These are phyloP conservation scores for Aureoboletus auriporus DNA, from an alignment of 768 basidiomycete genomes.

Conservation along the genomic window DNA sequence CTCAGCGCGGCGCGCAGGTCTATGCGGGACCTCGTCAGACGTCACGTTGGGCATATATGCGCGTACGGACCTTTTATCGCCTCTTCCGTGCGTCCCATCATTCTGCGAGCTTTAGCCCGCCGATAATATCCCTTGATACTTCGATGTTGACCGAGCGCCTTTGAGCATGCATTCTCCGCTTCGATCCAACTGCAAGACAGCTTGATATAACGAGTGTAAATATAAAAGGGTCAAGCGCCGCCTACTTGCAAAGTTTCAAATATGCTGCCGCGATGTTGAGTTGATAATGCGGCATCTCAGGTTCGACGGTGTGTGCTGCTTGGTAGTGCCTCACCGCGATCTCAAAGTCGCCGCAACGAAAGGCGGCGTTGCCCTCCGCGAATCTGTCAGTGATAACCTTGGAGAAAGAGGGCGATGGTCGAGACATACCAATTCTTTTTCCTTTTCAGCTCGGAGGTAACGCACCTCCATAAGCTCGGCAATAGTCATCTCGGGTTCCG, in stretches of 20 bases:
- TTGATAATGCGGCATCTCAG: slow-evolving; percentile 72
- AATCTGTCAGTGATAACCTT: slow-evolving; percentile 4
- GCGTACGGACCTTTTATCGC: slow-evolving; percentile 51
- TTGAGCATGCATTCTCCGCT: slow-evolving; percentile 67
- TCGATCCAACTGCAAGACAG: slow-evolving; percentile 54
- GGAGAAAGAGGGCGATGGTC: neutral
- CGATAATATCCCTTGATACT: slow-evolving; percentile 70
- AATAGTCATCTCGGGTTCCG: slow-evolving; percentile 50
- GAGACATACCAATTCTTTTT: slow-evolving; percentile 59
- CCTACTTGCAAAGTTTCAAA: slow-evolving; percentile 66
- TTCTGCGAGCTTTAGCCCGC: slow-evolving; percentile 61
- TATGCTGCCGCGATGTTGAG: slow-evolving; percentile 75
- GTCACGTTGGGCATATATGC: too few relatives aligned
- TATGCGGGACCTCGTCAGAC: slow-evolving; percentile 18
- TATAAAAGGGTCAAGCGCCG: slow-evolving; percentile 11
- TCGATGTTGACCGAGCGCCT: slow-evolving; percentile 58
- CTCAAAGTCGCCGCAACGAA: slow-evolving; percentile 57
- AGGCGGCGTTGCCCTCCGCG: slow-evolving; percentile 62
- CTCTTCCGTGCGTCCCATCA: slow-evolving; percentile 52
- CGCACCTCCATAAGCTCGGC: slow-evolving; percentile 73
- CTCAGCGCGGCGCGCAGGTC: slow-evolving; percentile 60
- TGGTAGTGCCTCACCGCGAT: slow-evolving; percentile 57
- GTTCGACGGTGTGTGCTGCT: slow-evolving; percentile 58
- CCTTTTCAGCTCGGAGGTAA: slow-evolving; percentile 63
- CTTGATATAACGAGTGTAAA: slow-evolving; percentile 11